Base-by-base conservation (phyloP, 257 asterid genomes). In the Anisodus tanguticus region DNA sequence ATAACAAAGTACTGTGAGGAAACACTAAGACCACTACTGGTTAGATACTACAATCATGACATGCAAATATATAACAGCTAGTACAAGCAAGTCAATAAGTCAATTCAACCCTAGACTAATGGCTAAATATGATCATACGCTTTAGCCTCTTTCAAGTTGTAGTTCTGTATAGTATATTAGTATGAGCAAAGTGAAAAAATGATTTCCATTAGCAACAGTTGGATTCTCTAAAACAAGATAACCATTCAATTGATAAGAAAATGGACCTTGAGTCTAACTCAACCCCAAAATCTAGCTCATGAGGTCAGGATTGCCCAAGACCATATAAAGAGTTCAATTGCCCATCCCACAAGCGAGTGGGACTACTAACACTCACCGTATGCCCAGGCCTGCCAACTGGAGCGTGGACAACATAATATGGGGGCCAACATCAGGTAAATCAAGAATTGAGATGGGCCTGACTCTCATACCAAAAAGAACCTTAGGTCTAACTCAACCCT, bases 121-220 rank as follows among this genome's bases (percentile, higher is more conserved):
- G 0, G 54, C 41, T 43, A 41, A 8, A 17, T 70, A 39, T 43
- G 9, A 70, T 43, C 54, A 4, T 70, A 68, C 37, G 55, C 55
- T 70, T 70, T 70, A 70, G 31, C 79, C 55, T 70, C 79, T 70
- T 16, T 70, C 57, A 70, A 43, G 79, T 39, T 41, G 31, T 70
- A 70, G 35, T 70, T 70, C 8, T 35, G 43, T 70, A 68, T 45
- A 17, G 55, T 17, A 8, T 70, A 11, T 43, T 70, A 70, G 79
- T 70, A 70, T 16, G 55, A 70, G 55, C 35, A 70, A 45, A 22
- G 35, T 41, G 37, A 16, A 41, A 70, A 70, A 70, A 49, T 8
- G 55, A 26, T 26, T 19, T 10, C 16, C 79, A 43, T 43, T 17
- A 70, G 37, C 57, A 70, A 70, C 79, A 41, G 16, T 4, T 41